Percentiles rank a stretch among this genome's conserved stretches.
Conservation (phyloP, 2,329 filamentous ascomycete genomes). For the Magnaporthiopsis incrustans region DNA sequence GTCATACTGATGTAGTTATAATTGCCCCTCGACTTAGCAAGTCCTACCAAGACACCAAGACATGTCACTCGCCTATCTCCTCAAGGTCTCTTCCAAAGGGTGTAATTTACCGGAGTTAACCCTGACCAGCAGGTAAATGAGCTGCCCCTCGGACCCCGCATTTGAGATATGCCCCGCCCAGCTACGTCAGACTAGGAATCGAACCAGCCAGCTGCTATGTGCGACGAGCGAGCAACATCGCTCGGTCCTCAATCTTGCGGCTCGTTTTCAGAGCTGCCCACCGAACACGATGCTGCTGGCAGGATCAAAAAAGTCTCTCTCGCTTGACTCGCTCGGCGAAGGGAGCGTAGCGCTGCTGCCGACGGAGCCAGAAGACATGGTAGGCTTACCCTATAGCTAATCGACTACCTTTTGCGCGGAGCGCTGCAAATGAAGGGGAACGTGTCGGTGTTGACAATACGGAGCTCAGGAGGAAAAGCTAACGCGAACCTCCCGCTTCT, state of each 20-base stretch:
- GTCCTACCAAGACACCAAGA: too few relatives aligned
- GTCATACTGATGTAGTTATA: too few relatives aligned
- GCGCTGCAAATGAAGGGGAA: background rate
- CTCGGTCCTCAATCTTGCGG: background rate
- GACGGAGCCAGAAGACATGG: conserved; percentile 37
- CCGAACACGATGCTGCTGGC: conserved; percentile 28
- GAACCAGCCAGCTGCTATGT: background rate
- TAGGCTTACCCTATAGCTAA: conserved; percentile 18
- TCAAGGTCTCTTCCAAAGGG: too few relatives aligned
- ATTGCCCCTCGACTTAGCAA: too few relatives aligned
- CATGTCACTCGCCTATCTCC: too few relatives aligned
- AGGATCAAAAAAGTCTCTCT: conserved; percentile 26
- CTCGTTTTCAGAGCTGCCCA: too few relatives aligned
- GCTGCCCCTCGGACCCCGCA: background rate
- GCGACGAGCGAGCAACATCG: too few relatives aligned
- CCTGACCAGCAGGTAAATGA: background rate
- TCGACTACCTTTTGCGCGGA: too few relatives aligned
- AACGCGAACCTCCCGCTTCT: background rate
- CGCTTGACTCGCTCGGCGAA: conserved; percentile 28
- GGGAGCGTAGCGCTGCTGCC: conserved; percentile 31
- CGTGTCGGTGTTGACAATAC: background rate
- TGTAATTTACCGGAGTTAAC: background rate
- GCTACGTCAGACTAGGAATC: background rate
- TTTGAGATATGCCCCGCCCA: background rate
- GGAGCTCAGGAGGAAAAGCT: conserved; percentile 2